Conservation (phyloP, 768 basidiomycete genomes). For the Tylopilus subfusipes region DNA sequence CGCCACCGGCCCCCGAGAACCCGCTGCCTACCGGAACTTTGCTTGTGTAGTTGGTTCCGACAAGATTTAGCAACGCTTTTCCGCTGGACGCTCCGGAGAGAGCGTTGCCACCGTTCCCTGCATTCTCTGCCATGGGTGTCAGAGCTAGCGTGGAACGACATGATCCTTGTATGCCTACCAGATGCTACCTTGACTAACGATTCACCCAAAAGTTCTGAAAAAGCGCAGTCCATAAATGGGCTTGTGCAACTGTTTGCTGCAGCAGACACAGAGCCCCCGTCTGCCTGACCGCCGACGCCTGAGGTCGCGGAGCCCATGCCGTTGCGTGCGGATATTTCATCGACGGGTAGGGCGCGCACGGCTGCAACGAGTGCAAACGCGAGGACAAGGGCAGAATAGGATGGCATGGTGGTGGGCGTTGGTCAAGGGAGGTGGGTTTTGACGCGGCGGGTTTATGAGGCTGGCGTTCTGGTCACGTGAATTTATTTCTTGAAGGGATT, state of each 20-base stretch:
- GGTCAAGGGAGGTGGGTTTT: constrained; percentile 6
- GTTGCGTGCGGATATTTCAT: constrained; percentile 16
- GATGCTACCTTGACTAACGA: constrained; percentile 7
- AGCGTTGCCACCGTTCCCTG: constrained; percentile 4
- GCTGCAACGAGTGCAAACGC: constrained; percentile 19
- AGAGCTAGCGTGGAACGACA: background rate
- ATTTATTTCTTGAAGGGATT: constrained; percentile 19
- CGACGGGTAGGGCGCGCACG: constrained; percentile 29
- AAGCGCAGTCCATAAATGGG: background rate
- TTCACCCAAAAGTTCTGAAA: background rate
- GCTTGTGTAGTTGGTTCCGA: background rate
- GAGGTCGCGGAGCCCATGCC: constrained; percentile 7
- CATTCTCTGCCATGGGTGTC: constrained; percentile 12
- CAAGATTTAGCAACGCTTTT: background rate
- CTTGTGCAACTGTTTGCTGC: constrained; percentile 5
- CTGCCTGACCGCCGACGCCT: constrained; percentile 30
- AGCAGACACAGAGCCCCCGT: constrained; percentile 34
- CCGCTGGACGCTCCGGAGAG: constrained; percentile 5
- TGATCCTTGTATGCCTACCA: constrained; percentile 2
- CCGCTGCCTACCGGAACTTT: constrained; percentile 8
- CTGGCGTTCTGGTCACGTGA: constrained; percentile 28
- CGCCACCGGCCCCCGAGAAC: constrained; percentile 8
- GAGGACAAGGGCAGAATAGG: constrained; percentile 21
- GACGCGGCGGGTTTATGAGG: constrained; percentile 9
- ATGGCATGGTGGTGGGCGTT: constrained; percentile 24